phyloP scores from a whole-genome alignment of 208 protist genomes.

The Crithidia sp. region DNA sequence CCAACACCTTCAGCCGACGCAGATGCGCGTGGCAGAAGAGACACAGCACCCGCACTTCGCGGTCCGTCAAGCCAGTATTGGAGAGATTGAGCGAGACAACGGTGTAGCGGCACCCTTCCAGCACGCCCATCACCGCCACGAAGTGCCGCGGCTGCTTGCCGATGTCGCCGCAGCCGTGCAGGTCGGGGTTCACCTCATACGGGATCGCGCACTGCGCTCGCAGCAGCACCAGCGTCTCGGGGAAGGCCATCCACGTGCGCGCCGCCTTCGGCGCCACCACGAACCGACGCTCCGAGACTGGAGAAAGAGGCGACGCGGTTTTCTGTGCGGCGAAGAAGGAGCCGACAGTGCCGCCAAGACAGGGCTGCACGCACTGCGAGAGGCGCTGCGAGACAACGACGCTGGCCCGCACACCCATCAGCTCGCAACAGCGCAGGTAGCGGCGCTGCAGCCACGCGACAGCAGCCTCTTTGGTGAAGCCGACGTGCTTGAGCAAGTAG shows the following conservation, averaged over 20 bases:
- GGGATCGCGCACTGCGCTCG: constrained; percentile 16
- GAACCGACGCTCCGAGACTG: background rate
- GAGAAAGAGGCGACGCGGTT: constrained; percentile 7
- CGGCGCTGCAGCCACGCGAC: constrained; percentile 27
- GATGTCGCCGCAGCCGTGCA: constrained; percentile 23
- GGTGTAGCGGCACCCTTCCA: constrained; percentile 33
- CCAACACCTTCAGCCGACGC: constrained; percentile 33
- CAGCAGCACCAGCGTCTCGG: constrained; percentile 13
- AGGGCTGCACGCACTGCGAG: constrained; percentile 7
- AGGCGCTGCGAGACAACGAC: constrained; percentile 19
- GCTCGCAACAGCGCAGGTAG: constrained; percentile 41
- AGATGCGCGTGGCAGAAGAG: constrained; percentile 56
- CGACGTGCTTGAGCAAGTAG: constrained; percentile 2
- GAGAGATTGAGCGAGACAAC: constrained; percentile 25
- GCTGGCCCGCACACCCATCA: constrained; percentile 18
- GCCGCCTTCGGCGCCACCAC: background rate
- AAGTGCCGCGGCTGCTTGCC: constrained; percentile 30
- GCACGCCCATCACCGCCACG: constrained; percentile 32
- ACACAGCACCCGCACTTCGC: constrained; percentile 33
- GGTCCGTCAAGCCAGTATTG: constrained; percentile 25
- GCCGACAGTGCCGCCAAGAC: background rate
- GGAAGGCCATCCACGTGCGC: constrained; percentile 30
- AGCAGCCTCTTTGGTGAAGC: constrained; percentile 8
- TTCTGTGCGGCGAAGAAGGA: constrained; percentile 17
- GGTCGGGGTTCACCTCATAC: constrained; percentile 25